A percentile compares a stretch with the other conserved stretches of the same genome.
Conservation (phyloP, 139 green algal species). For the Dunaliella primolecta region DNA sequence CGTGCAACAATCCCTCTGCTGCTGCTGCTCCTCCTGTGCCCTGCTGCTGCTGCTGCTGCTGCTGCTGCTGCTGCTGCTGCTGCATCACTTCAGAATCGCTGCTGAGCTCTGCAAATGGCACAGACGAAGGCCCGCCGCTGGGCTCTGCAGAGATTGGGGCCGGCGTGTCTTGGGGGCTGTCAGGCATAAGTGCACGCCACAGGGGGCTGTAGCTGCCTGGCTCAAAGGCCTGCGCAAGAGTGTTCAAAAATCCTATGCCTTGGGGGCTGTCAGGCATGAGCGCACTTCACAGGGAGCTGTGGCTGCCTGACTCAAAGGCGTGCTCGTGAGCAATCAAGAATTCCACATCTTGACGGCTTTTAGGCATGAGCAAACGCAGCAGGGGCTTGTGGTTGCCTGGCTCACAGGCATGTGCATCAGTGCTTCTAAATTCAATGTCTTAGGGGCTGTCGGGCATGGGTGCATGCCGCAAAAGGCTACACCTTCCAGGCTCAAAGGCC, state of each 20-base stretch:
- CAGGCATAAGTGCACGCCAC: neutral
- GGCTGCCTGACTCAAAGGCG: neutral
- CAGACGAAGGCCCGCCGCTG: neutral
- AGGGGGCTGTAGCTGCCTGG: constrained; percentile 1
- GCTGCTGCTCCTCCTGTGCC: too few relatives aligned
- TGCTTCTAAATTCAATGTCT: neutral
- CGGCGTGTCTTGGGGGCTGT: neutral
- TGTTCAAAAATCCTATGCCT: too few relatives aligned
- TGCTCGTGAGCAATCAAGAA: neutral
- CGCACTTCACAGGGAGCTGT: constrained; percentile 4
- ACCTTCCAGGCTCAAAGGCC: neutral
- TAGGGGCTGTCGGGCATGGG: neutral
- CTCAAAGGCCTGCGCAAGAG: neutral
- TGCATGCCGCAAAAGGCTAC: constrained; percentile 5
- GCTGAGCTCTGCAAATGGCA: neutral
- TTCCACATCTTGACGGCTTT: neutral
- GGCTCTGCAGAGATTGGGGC: neutral
- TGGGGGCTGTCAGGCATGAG: neutral
- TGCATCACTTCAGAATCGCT: too few relatives aligned
- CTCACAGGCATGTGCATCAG: neutral
- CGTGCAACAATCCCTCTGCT: too few relatives aligned
- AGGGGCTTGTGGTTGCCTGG: neutral
- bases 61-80: too few relatives aligned
- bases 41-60: too few relatives aligned
- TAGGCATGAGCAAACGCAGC: neutral